Conservation (phyloP, 768 basidiomycete species). For the Suillus ampliporus region DNA sequence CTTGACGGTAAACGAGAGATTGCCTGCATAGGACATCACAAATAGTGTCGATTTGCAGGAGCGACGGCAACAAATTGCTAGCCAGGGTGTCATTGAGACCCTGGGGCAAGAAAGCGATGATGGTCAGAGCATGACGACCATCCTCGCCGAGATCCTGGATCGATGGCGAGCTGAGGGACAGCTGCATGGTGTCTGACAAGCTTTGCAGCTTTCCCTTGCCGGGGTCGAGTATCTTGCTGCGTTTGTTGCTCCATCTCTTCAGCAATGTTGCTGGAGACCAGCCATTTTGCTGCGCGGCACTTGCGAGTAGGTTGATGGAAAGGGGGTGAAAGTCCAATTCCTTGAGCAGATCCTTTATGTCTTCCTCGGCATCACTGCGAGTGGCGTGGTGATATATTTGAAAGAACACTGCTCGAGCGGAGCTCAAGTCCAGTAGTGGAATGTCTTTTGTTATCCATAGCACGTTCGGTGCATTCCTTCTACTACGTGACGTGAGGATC, state of each 20-base stretch:
- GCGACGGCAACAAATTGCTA: background rate
- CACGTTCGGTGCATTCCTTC: background rate
- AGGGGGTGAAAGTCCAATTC: background rate
- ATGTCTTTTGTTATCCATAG: background rate
- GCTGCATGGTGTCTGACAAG: background rate
- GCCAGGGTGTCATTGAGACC: background rate
- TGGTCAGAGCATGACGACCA: background rate
- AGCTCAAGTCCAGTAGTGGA: background rate
- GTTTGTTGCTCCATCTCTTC: background rate
- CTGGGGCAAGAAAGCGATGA: conserved; percentile 8
- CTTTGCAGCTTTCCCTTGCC: too few species aligned
- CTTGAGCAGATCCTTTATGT: background rate
- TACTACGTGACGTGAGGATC: conserved; percentile 6
- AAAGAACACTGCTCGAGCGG: conserved; percentile 2
- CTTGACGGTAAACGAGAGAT: background rate
- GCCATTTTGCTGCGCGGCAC: conserved; percentile 4
- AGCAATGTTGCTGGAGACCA: background rate
- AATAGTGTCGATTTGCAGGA: background rate
- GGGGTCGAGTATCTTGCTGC: too few species aligned
- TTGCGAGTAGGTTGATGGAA: background rate
- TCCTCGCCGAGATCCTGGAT: background rate
- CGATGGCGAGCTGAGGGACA: conserved; percentile 5
- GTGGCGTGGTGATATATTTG: background rate
- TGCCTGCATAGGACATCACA: conserved; percentile 1
- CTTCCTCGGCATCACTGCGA: background rate